Evolutionary conservation across 306 rosid genomes (phyloP).

Genomic region (Acacia crassicarpa): DNA sequence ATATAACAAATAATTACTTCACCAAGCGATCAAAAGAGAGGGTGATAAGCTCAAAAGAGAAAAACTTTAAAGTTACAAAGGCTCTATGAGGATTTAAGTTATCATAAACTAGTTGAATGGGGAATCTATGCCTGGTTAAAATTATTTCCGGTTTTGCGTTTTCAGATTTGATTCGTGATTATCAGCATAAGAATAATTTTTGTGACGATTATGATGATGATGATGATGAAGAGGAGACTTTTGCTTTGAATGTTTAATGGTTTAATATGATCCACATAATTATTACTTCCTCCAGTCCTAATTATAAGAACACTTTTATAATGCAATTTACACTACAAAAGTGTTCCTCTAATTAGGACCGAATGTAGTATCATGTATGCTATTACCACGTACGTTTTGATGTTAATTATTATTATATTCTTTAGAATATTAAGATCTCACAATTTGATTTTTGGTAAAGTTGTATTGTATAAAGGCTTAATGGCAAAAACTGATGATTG

Average conservation of each 20-base stretch:
- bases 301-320: too few relatives aligned
- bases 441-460: too few relatives aligned
- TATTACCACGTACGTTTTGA: neutral
- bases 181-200: neutral
- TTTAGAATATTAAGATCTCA: neutral
- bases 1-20: neutral
- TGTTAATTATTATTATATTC: neutral
- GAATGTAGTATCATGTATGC: neutral
- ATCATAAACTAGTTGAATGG: neutral
- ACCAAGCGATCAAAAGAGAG: too few relatives aligned
- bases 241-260: neutral
- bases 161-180: neutral
- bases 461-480: too few relatives aligned
- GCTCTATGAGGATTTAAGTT: neutral
- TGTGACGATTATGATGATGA: too few relatives aligned
- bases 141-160: neutral
- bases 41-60: neutral
- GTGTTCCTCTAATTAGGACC: too few relatives aligned
- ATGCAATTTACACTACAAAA: too few relatives aligned
- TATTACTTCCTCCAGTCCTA: too few relatives aligned
- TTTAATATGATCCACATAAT: neutral
- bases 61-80: neutral
- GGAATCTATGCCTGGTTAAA: neutral
- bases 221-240: too few relatives aligned
- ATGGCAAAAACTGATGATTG: too few relatives aligned